phyloP scores from a whole-genome alignment of 2,329 filamentous ascomycete species.

The Colletotrichum orchidophilum region DNA sequence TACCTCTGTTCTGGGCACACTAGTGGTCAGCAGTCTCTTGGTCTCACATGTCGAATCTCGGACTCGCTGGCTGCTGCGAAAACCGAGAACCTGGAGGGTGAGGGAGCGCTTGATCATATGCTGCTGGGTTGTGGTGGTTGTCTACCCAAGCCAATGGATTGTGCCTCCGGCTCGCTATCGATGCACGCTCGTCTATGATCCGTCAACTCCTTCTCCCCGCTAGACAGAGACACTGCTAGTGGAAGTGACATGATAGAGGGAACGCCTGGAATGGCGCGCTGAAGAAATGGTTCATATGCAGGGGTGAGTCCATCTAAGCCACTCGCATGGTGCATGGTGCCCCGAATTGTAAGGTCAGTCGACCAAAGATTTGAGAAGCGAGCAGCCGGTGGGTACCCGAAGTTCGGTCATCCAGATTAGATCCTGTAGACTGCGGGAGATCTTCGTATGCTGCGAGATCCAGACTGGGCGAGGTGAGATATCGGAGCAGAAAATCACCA shows the following conservation, averaged over 20 bases:
- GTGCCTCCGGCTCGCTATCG: background rate
- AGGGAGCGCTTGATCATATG: background rate
- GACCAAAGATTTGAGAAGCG: background rate
- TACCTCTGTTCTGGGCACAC: background rate
- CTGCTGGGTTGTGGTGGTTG: background rate
- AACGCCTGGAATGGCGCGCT: background rate
- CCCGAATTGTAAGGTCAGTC: background rate
- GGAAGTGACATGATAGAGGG: background rate
- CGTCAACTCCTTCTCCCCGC: background rate
- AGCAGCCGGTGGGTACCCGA: conserved; percentile 9
- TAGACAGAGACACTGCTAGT: too few species aligned
- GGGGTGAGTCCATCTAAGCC: background rate
- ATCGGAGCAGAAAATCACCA: background rate
- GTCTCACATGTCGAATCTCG: background rate
- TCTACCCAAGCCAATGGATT: background rate
- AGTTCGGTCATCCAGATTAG: conserved; percentile 24
- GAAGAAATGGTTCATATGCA: background rate
- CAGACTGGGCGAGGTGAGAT: background rate
- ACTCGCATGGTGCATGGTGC: background rate
- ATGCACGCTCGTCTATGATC: background rate
- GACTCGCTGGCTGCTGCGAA: background rate
- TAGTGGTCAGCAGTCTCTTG: background rate
- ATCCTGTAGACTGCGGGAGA: conserved; percentile 26
- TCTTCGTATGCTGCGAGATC: conserved; percentile 21
- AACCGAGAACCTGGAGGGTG: background rate